phyloP scores from a whole-genome alignment of 2,329 filamentous ascomycete genomes.

The Aspergillus puulaauensis region DNA sequence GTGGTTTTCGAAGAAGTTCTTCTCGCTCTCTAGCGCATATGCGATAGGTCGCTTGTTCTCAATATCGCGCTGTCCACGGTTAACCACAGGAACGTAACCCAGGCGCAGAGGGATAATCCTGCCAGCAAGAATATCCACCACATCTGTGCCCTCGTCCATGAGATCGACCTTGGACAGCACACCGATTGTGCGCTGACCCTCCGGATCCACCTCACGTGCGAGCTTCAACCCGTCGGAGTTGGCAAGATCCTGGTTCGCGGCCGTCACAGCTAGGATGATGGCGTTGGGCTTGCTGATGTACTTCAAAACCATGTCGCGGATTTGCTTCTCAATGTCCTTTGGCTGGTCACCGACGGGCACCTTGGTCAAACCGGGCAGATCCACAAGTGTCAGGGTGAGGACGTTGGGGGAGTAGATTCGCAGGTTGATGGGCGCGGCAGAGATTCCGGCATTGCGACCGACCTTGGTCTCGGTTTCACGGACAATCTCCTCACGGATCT shows the following conservation, averaged over 20 bases:
- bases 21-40: constrained; percentile 87
- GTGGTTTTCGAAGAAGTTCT: constrained; percentile 97
- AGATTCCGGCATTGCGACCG: constrained; percentile 93
- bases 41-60: constrained; percentile 97
- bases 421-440: constrained; percentile 93
- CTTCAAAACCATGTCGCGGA: constrained; percentile 96
- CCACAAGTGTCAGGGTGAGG: constrained; percentile 91
- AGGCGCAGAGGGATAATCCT: constrained; percentile 93
- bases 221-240: constrained; percentile 98
- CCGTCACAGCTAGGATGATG: constrained; percentile 93
- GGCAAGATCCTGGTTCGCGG: constrained; percentile 95
- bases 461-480: constrained; percentile 96
- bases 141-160: constrained; percentile 98
- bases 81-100: constrained; percentile 96
- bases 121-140: constrained; percentile 96
- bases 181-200: constrained; percentile 96
- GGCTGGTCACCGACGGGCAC: constrained; percentile 96
- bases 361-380: constrained; percentile 93
- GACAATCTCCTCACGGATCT: constrained; percentile 96
- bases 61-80: constrained; percentile 95
- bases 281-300: constrained; percentile 98
- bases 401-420: constrained; percentile 98
- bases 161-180: constrained; percentile 98
- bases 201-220: constrained; percentile 92
- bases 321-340: constrained; percentile 93